Conservation (phyloP, 192 early-diverging fungal species). For the Coemansia sp. region DNA sequence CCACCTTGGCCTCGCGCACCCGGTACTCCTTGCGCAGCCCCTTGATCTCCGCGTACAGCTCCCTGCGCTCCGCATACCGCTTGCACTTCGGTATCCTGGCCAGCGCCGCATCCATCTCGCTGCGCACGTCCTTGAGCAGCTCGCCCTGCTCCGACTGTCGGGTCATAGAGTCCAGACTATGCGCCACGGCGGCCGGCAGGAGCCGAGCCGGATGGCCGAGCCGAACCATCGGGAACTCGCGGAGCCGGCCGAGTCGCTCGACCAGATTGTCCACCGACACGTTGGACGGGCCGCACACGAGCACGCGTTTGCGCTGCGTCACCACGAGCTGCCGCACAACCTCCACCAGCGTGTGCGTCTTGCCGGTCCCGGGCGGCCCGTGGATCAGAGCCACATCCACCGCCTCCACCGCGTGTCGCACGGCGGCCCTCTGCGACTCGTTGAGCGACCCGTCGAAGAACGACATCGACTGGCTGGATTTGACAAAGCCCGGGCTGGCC, state of each 20-base stretch:
- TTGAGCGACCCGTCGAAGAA: constrained; percentile 69
- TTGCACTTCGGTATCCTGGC: constrained; percentile 65
- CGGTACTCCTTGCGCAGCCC: constrained; percentile 70
- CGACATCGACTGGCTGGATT: constrained; percentile 9
- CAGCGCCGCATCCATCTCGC: constrained; percentile 74
- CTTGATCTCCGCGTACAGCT: constrained; percentile 63
- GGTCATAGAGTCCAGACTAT: constrained; percentile 71
- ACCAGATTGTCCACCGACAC: constrained; percentile 88
- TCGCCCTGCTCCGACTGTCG: constrained; percentile 68
- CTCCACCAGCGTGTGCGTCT: constrained; percentile 88
- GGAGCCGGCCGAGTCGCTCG: constrained; percentile 65
- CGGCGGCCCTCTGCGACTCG: constrained; percentile 69
- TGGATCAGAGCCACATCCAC: constrained; percentile 76
- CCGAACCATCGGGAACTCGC: constrained; percentile 68
- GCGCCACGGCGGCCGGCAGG: constrained; percentile 63
- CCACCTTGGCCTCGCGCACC: constrained; percentile 67
- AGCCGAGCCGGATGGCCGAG: constrained; percentile 87
- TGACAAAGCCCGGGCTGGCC: too few species aligned
- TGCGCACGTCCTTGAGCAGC: constrained; percentile 72
- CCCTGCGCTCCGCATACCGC: constrained; percentile 61
- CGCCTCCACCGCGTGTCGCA: constrained; percentile 61
- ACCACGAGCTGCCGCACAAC: constrained; percentile 73
- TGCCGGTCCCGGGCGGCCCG: constrained; percentile 89
- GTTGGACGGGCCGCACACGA: constrained; percentile 91
- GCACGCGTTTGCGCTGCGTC: constrained; percentile 57